Percentiles rank a stretch among this genome's conserved stretches.
These are phyloP conservation scores for Albophoma yamanashiensis DNA, from an alignment of 2,329 filamentous ascomycete species.

Conservation along the genomic window DNA sequence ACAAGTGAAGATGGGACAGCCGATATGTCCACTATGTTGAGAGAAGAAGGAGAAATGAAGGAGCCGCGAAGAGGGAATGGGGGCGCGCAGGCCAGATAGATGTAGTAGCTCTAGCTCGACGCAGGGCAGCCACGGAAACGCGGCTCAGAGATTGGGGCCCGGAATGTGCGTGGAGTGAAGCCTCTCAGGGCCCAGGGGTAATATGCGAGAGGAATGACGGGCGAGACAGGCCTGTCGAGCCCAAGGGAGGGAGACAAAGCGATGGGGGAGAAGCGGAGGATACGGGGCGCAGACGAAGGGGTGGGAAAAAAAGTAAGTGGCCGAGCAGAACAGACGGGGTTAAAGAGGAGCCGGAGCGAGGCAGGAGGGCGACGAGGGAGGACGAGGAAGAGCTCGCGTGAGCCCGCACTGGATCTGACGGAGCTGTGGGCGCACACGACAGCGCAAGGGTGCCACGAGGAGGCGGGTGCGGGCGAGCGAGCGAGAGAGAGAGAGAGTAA, in stretches of 20 bases:
- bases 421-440: slow-evolving; percentile 1
- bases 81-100: slow-evolving; percentile 1
- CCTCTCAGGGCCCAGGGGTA: slow-evolving; percentile 17
- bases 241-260: slow-evolving; percentile 5
- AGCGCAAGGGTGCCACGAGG: slow-evolving; percentile 11
- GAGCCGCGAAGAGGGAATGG: neutral
- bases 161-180: slow-evolving; percentile 7
- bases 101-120: neutral
- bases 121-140: neutral
- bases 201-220: slow-evolving; percentile 21
- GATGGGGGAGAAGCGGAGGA: neutral
- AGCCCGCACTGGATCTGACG: neutral
- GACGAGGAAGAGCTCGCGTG: neutral
- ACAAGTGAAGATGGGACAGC: neutral
- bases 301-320: neutral
- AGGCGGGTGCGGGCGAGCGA: neutral
- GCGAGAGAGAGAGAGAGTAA: neutral
- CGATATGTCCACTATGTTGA: neutral
- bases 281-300: neutral
- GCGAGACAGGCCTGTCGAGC: slow-evolving; percentile 19
- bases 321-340: neutral
- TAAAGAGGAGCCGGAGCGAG: neutral
- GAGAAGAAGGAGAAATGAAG: neutral
- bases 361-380: neutral
- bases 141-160: neutral